Evolutionary conservation across 2,329 filamentous ascomycete genomes (phyloP).

Genomic region (Aspergillus alliaceus): DNA sequence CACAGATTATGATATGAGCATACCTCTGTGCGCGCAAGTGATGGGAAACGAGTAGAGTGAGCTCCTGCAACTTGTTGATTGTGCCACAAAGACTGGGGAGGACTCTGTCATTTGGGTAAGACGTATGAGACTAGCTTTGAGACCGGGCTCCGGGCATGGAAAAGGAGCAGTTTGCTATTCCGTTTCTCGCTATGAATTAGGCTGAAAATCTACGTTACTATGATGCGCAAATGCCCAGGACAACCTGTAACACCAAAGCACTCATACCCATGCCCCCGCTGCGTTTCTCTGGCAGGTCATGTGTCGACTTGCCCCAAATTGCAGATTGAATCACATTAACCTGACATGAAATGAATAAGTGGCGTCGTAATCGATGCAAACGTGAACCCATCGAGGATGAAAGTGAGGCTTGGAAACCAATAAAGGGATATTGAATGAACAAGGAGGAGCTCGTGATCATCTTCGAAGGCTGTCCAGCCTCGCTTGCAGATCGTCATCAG

Average conservation of each 20-base stretch:
- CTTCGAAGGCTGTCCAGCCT: conserved; percentile 80
- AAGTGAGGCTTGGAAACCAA: not conserved
- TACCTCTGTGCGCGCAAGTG: not conserved
- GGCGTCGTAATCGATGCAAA: not conserved
- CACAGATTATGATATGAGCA: not conserved
- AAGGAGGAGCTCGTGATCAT: conserved; percentile 29
- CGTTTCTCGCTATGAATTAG: not conserved
- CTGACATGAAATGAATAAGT: not conserved
- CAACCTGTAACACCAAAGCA: not conserved
- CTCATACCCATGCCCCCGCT: not conserved
- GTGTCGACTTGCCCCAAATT: not conserved
- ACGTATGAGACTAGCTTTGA: not conserved
- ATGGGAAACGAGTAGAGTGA: not conserved
- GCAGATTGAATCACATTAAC: not conserved
- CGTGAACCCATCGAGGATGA: not conserved
- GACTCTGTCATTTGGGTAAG: not conserved
- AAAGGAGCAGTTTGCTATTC: not conserved
- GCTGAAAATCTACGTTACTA: not conserved
- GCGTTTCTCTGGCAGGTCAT: not conserved
- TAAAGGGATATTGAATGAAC: not conserved
- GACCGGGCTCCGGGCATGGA: not conserved
- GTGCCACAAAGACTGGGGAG: not conserved
- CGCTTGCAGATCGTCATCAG: conserved; percentile 89
- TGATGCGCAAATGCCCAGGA: not conserved
- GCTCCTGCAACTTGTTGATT: not conserved